phyloP scores from a whole-genome alignment of 352 stramenopile species.

The Phytophthora pinifolia region DNA sequence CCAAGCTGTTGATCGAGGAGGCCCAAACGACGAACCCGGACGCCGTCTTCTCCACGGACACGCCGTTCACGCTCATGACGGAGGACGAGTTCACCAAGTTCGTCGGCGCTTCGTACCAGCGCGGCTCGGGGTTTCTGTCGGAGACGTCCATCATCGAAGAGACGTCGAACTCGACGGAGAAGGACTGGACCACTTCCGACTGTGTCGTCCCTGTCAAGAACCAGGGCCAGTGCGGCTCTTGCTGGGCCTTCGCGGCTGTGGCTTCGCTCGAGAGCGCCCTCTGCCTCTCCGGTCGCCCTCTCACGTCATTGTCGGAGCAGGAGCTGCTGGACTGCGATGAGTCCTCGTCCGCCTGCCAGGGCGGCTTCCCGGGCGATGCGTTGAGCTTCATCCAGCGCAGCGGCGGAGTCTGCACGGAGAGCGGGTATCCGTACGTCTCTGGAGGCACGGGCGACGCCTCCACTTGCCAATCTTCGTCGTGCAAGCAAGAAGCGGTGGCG shows the following conservation, averaged over 20 bases:
- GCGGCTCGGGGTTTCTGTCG: slow-evolving; percentile 6
- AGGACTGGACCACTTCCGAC: slow-evolving; percentile 64
- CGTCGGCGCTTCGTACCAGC: slow-evolving; percentile 44
- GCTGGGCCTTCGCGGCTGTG: slow-evolving; percentile 96
- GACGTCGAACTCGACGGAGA: slow-evolving; percentile 19
- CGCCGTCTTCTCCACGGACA: slow-evolving; percentile 63
- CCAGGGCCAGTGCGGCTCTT: slow-evolving; percentile 97
- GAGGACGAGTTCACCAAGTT: slow-evolving; percentile 66
- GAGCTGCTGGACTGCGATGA: slow-evolving; percentile 92
- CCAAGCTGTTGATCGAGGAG: slow-evolving; percentile 61
- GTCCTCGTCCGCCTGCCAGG: slow-evolving; percentile 85
- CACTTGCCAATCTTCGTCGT: slow-evolving; percentile 34
- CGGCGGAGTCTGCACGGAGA: slow-evolving; percentile 78
- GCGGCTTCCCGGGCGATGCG: slow-evolving; percentile 87
- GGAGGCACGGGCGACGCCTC: slow-evolving; percentile 34
- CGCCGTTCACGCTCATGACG: slow-evolving; percentile 74
- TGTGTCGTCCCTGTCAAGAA: slow-evolving; percentile 90
- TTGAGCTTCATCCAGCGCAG: slow-evolving; percentile 86
- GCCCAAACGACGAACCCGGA: slow-evolving; percentile 52
- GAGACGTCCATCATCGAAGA: slow-evolving; percentile 1
- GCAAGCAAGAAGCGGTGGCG: slow-evolving; percentile 28
- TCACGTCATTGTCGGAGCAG: slow-evolving; percentile 91
- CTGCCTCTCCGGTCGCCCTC: slow-evolving; percentile 67
- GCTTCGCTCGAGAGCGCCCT: slow-evolving; percentile 91
- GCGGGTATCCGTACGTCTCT: slow-evolving; percentile 83